Percentiles rank a stretch among this genome's conserved stretches.
phyloP scores from a whole-genome alignment of 208 protist species.

The Leishmania guyanensis region DNA sequence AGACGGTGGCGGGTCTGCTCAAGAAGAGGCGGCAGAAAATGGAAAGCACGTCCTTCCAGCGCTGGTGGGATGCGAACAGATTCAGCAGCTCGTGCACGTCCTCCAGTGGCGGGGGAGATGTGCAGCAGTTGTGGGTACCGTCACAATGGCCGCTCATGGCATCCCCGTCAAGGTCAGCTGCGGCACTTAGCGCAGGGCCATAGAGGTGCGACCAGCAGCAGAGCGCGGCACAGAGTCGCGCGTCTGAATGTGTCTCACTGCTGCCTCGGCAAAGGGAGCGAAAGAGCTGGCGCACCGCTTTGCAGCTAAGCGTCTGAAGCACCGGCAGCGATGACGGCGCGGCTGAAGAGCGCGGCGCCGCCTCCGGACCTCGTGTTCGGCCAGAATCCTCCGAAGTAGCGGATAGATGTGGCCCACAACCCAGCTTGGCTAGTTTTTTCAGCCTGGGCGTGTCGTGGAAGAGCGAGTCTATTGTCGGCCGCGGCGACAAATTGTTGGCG shows the following conservation, averaged over 20 bases:
- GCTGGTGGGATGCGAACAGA: constrained; percentile 33
- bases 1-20: constrained; percentile 8
- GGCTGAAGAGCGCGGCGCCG: background rate
- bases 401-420: background rate
- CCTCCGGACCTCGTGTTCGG: background rate
- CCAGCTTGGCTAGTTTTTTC: background rate
- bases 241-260: background rate
- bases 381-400: background rate
- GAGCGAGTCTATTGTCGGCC: constrained; percentile 20
- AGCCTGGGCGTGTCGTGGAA: constrained; percentile 6
- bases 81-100: constrained; percentile 73
- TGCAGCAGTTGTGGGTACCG: background rate
- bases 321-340: background rate
- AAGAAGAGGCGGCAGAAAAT: constrained; percentile 53
- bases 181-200: constrained; percentile 6
- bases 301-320: constrained; percentile 18
- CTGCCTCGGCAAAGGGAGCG: constrained; percentile 18
- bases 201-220: constrained; percentile 36
- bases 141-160: background rate
- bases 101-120: constrained; percentile 20
- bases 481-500: background rate
- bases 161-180: background rate
- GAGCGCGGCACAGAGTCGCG: constrained; percentile 9
- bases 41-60: constrained; percentile 41
- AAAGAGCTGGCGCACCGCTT: constrained; percentile 34